phyloP scores from a whole-genome alignment of 768 basidiomycete genomes.

The Asterophora lycoperdoides region DNA sequence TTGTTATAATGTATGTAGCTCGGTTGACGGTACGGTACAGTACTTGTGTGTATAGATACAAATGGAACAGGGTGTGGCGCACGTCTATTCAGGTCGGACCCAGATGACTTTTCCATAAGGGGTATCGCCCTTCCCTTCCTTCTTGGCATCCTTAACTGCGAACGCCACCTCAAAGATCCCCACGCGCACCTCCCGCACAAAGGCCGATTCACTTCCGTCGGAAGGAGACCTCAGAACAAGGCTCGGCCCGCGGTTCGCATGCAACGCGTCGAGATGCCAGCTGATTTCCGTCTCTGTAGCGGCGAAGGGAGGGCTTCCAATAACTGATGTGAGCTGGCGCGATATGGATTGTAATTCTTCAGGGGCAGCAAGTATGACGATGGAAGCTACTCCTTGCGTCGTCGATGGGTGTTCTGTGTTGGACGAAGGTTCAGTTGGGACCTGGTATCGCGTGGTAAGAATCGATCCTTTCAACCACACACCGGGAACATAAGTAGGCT shows the following conservation, averaged over 20 bases:
- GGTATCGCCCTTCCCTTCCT: slow-evolving; percentile 31
- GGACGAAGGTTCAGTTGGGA: slow-evolving; percentile 42
- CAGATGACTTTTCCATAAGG: slow-evolving; percentile 52
- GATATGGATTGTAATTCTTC: slow-evolving; percentile 27
- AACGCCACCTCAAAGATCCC: slow-evolving; percentile 57
- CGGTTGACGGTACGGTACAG: too few species aligned
- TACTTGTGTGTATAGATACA: too few species aligned
- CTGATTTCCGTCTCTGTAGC: slow-evolving; percentile 20
- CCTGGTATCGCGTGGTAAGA: slow-evolving; percentile 28
- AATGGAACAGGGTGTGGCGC: too few species aligned
- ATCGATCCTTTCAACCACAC: background rate
- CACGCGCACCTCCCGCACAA: slow-evolving; percentile 24
- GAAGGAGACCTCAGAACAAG: slow-evolving; percentile 35
- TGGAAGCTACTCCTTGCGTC: slow-evolving; percentile 44
- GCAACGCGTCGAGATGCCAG: slow-evolving; percentile 43
- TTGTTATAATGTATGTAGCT: too few species aligned
- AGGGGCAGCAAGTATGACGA: slow-evolving; percentile 38
- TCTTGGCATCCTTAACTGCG: slow-evolving; percentile 28
- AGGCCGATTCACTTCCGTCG: slow-evolving; percentile 30
- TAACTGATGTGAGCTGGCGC: slow-evolving; percentile 42
- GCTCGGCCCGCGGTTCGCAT: slow-evolving; percentile 12
- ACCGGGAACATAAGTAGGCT: slow-evolving; percentile 14
- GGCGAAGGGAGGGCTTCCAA: slow-evolving; percentile 37
- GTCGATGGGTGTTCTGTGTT: slow-evolving; percentile 49
- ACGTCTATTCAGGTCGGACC: slow-evolving; percentile 15